Evolutionary conservation across 768 basidiomycete species (phyloP).

Genomic region (Leccinum imitatum): DNA sequence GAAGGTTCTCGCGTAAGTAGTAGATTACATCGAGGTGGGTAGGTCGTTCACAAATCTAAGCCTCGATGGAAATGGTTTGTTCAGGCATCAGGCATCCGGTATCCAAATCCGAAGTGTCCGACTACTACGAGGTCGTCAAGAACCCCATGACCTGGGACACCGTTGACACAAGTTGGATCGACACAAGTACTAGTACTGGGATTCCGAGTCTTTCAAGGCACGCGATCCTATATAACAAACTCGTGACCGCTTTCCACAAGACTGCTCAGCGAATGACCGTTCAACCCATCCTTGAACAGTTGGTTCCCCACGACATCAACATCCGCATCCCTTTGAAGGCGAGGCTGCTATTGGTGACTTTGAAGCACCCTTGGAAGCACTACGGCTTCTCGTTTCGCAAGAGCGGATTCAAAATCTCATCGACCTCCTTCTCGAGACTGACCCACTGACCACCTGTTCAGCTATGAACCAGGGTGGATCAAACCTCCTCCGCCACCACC

Average conservation of each 20-base stretch:
- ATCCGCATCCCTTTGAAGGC: constrained; percentile 8
- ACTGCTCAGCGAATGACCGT: constrained; percentile 40
- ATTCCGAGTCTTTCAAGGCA: constrained; percentile 78
- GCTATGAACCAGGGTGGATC: constrained; percentile 59
- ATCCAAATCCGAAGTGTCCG: constrained; percentile 72
- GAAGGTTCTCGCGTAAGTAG: constrained; percentile 63
- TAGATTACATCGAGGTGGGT: background rate
- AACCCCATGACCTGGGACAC: constrained; percentile 86
- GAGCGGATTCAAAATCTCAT: constrained; percentile 52
- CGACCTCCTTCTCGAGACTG: constrained; percentile 52
- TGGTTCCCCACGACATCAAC: constrained; percentile 20
- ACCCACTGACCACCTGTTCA: constrained; percentile 65
- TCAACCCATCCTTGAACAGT: constrained; percentile 31
- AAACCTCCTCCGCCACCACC: constrained; percentile 64
- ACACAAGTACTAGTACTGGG: constrained; percentile 67
- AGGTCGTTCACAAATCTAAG: constrained; percentile 39
- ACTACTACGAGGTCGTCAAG: constrained; percentile 86
- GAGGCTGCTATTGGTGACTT: constrained; percentile 33
- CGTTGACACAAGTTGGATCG: constrained; percentile 77
- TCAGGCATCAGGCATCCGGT: constrained; percentile 69
- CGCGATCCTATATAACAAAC: constrained; percentile 82
- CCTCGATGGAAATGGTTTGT: constrained; percentile 71
- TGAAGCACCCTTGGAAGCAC: constrained; percentile 61
- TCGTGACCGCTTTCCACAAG: constrained; percentile 66
- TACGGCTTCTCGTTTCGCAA: constrained; percentile 56